These are phyloP conservation scores for Stachybotrys chlorohalonatus DNA, from an alignment of 2,329 filamentous ascomycete genomes.

Conservation along the genomic window DNA sequence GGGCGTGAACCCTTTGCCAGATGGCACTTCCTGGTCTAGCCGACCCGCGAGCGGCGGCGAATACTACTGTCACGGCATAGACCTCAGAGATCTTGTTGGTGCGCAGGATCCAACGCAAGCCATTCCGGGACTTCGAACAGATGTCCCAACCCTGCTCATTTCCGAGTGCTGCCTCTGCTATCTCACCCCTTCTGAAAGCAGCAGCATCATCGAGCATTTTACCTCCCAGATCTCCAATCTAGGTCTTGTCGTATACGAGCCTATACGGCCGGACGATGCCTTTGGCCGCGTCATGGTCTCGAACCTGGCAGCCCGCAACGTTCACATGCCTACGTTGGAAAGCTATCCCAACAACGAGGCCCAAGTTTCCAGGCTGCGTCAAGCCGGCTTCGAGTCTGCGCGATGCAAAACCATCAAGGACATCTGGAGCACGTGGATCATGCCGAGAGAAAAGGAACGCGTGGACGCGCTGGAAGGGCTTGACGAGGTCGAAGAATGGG, in stretches of 20 bases:
- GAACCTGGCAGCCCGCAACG: conserved; percentile 74
- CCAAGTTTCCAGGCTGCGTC: conserved; percentile 57
- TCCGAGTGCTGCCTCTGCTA: conserved; percentile 97
- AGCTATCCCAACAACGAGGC: conserved; percentile 58
- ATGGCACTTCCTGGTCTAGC: conserved; percentile 32
- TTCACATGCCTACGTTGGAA: conserved; percentile 74
- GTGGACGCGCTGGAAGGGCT: conserved; percentile 76
- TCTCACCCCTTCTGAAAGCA: conserved; percentile 56
- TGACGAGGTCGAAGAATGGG: conserved; percentile 94
- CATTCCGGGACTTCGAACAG: conserved; percentile 35
- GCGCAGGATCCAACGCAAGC: conserved; percentile 1
- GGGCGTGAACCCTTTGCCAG: conserved; percentile 14
- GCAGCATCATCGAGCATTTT: conserved; percentile 57
- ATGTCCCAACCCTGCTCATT: conserved; percentile 72
- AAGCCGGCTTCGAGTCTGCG: conserved; percentile 52
- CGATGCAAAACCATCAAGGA: conserved; percentile 35
- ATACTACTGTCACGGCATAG: conserved; percentile 55
- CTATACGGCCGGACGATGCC: conserved; percentile 70
- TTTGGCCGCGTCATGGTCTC: conserved; percentile 90
- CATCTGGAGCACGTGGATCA: conserved; percentile 74
- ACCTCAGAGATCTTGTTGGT: conserved; percentile 52
- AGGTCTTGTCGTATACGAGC: conserved; percentile 75
- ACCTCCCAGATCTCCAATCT: conserved; percentile 37
- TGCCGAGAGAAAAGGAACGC: conserved; percentile 61
- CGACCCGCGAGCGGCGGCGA: conserved; percentile 28